These are phyloP conservation scores for Vicia sativa DNA, from an alignment of 306 rosid species.

Conservation along the genomic window DNA sequence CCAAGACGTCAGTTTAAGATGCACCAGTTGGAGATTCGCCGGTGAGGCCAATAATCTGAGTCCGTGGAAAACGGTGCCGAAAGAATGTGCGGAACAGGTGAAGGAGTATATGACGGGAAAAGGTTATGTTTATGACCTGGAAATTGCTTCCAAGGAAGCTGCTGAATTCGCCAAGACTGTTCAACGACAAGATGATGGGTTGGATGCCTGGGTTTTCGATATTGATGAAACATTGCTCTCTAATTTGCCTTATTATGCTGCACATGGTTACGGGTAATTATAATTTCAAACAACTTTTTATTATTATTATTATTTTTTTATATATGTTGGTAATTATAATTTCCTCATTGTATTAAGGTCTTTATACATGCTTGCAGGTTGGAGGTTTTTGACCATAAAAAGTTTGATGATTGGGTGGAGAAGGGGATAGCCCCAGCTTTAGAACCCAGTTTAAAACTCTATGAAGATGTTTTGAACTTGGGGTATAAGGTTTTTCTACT, in stretches of 20 bases:
- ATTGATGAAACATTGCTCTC: constrained; percentile 88
- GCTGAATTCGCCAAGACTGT: constrained; percentile 56
- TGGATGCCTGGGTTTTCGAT: constrained; percentile 84
- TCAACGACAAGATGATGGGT: constrained; percentile 61
- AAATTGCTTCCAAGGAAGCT: constrained; percentile 66
- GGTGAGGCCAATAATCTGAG: constrained; percentile 76
- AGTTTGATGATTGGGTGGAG: constrained; percentile 80
- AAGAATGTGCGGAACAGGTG: constrained; percentile 68
- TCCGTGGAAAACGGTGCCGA: constrained; percentile 72
- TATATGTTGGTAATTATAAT: too few species aligned
- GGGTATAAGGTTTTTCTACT: constrained; percentile 84
- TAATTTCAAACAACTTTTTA: not conserved
- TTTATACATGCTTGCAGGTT: constrained; percentile 60
- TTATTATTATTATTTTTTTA: not conserved
- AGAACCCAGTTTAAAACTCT: constrained; percentile 73
- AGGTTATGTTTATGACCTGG: constrained; percentile 58
- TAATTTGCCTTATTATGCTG: constrained; percentile 81
- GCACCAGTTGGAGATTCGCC: constrained; percentile 81
- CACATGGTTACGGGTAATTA: constrained; percentile 73
- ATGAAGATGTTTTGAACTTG: constrained; percentile 63
- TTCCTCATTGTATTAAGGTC: too few species aligned
- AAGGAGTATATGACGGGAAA: constrained; percentile 61
- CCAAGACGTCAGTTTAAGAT: constrained; percentile 50
- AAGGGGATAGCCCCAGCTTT: constrained; percentile 67
- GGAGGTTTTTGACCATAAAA: constrained; percentile 58